A percentile compares a stretch with the other conserved stretches of the same genome.
These are phyloP conservation scores for Thelonectria olida DNA, from an alignment of 2,329 filamentous ascomycete genomes.

Conservation along the genomic window DNA sequence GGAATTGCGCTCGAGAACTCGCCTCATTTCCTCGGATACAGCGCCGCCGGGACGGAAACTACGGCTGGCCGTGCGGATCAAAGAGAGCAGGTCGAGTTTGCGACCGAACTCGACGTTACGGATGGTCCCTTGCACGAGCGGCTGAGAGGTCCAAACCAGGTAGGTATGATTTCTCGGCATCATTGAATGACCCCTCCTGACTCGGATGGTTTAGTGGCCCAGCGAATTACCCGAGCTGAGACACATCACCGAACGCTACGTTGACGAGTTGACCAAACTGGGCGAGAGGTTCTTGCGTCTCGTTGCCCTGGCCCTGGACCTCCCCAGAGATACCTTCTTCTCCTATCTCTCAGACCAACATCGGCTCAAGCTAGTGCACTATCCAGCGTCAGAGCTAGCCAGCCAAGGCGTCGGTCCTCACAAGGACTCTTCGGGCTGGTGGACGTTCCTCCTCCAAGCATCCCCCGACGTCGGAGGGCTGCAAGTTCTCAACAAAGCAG, in stretches of 20 bases:
- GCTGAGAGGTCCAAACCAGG: constrained; percentile 60
- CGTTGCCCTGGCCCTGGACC: constrained; percentile 62
- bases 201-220: constrained; percentile 52
- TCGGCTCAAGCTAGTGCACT: constrained; percentile 66
- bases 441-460: constrained; percentile 71
- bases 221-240: constrained; percentile 45
- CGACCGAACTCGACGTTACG: constrained; percentile 58
- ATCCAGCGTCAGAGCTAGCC: constrained; percentile 47
- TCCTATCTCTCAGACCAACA: constrained; percentile 66
- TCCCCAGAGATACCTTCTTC: constrained; percentile 58
- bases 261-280: constrained; percentile 58
- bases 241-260: constrained; percentile 56
- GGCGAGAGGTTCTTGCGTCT: constrained; percentile 64
- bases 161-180: constrained; percentile 39
- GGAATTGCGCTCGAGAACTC: constrained; percentile 59
- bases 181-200: neutral
- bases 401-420: constrained; percentile 68
- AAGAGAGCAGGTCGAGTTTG: constrained; percentile 69
- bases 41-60: constrained; percentile 61
- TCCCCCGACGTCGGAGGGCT: constrained; percentile 59
- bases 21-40: constrained; percentile 70
- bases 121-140: constrained; percentile 51
- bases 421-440: constrained; percentile 71
- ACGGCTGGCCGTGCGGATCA: constrained; percentile 62
- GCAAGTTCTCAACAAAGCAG: constrained; percentile 59